Evolutionary conservation across 768 basidiomycete species (phyloP).

Genomic region (Collybia sp.): DNA sequence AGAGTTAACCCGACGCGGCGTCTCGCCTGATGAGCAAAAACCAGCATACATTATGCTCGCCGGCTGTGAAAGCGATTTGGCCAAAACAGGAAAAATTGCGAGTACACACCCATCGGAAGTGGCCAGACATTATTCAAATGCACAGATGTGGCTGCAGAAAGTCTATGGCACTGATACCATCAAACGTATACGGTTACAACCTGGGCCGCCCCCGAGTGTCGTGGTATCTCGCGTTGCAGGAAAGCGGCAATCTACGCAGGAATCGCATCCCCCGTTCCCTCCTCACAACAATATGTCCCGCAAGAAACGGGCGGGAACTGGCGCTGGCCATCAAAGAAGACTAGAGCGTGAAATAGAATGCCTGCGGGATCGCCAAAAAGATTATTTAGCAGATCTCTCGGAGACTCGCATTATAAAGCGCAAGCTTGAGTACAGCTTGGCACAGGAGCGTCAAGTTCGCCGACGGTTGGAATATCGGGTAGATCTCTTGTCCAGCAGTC

Average conservation of each 20-base stretch:
- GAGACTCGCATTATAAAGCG: constrained; percentile 33
- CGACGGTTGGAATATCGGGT: constrained; percentile 29
- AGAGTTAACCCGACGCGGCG: constrained; percentile 37
- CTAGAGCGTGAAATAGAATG: constrained; percentile 33
- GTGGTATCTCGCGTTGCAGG: too few species aligned
- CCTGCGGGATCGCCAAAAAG: constrained; percentile 27
- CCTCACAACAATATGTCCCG: too few species aligned
- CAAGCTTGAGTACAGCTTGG: constrained; percentile 36
- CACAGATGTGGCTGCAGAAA: constrained; percentile 41
- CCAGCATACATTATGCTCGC: constrained; percentile 51
- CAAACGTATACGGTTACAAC: background rate
- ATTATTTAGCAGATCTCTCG: constrained; percentile 22
- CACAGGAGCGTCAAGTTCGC: constrained; percentile 27
- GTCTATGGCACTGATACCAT: constrained; percentile 32
- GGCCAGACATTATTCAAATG: constrained; percentile 31
- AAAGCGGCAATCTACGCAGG: too few species aligned
- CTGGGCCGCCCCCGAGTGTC: background rate
- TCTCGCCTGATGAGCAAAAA: constrained; percentile 33
- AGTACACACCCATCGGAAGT: constrained; percentile 17
- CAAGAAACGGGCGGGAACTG: too few species aligned
- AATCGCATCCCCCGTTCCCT: too few species aligned
- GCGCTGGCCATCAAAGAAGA: background rate
- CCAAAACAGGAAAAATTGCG: constrained; percentile 16
- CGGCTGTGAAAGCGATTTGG: constrained; percentile 49
- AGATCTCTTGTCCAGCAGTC: constrained; percentile 26